Base-by-base conservation (phyloP, 2,329 filamentous ascomycete species). In the Aspergillus fischeri region DNA sequence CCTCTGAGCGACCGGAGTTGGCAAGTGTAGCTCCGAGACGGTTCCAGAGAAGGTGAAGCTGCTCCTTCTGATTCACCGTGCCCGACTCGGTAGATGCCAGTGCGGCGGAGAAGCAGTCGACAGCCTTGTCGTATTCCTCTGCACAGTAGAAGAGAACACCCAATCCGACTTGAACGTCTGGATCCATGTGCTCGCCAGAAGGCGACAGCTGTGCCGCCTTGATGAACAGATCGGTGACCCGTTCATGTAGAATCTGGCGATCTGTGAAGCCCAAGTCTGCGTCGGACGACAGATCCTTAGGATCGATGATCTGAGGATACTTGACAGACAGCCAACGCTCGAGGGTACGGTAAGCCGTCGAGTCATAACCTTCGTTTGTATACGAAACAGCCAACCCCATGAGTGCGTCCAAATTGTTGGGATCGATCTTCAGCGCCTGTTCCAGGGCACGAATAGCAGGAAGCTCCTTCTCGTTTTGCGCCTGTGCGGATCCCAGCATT, bases 321-420 rank as follows among this genome's bases (percentile, higher is more conserved):
- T 96, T 96, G 68, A 90, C 86, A n/a, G 91, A 91, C 29, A 99
- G 83, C 94, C 94, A 99, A 63, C 93, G 90, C 78, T 99, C 94
- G 14, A 99, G 83, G 9, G 93, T 97, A 54, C 93, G 87, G 80
- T 97, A 99, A 50, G 94, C 93, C 21, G 92, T 96, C 70, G 90
- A 93, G 76, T 99, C 94, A 77, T 97, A 99, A 61, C 93, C 94
- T 78, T 99, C 94, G 77, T 99, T 99, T 50, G 94, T 99, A 76
- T 99, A 99, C 4, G 91, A 96, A 21, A 99, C 93, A 14, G 93
- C 92, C 53, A 99, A 80, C 1, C 91, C 92, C 93, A 99, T 97
- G 49, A 99, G 82, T 0, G 92, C 93, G 58, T 90, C 85, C 21
- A 95, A 83, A 70, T 96, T 97, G 67, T 86, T 87, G 0, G 92